A percentile compares a stretch with the other conserved stretches of the same genome.
Conservation (phyloP, 495 filamentous ascomycete genomes). For the Tuber indicum region DNA sequence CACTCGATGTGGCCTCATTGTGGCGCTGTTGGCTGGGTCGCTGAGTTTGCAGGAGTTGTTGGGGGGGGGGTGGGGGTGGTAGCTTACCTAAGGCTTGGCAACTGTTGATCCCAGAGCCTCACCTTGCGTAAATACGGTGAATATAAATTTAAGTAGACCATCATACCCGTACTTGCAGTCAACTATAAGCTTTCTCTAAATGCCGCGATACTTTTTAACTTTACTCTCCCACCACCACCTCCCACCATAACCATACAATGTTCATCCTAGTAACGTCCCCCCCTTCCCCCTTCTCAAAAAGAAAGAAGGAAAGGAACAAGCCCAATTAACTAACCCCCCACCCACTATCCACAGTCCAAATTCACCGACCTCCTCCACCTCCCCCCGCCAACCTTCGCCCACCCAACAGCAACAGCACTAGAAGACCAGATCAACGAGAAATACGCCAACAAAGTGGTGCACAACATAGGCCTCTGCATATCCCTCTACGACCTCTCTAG, state of each 20-base stretch:
- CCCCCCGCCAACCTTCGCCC: constrained; percentile 73
- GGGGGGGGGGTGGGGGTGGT: no score
- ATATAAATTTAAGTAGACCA: no score
- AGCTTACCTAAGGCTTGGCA: no score
- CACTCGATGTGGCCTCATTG: no score
- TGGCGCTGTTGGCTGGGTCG: no score
- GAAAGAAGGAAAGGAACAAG: constrained; percentile 3
- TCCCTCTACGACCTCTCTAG: constrained; percentile 80
- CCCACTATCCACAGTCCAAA: constrained; percentile 48
- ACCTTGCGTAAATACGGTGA: no score
- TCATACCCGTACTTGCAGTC: no score
- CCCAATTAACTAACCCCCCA: neutral
- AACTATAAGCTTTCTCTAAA: neutral
- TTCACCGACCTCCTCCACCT: constrained; percentile 91
- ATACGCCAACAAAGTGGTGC: constrained; percentile 78
- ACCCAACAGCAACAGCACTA: constrained; percentile 67
- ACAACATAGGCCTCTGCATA: constrained; percentile 82
- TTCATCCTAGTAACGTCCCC: constrained; percentile 51
- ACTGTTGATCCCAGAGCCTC: no score
- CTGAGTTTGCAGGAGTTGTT: no score
- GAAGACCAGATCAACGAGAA: constrained; percentile 94
- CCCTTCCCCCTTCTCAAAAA: neutral
- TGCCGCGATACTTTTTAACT: neutral
- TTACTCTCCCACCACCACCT: neutral
- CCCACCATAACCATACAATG: constrained; percentile 42